Evolutionary conservation across 305 asterid species (phyloP).

Genomic region (Lippia alba): DNA sequence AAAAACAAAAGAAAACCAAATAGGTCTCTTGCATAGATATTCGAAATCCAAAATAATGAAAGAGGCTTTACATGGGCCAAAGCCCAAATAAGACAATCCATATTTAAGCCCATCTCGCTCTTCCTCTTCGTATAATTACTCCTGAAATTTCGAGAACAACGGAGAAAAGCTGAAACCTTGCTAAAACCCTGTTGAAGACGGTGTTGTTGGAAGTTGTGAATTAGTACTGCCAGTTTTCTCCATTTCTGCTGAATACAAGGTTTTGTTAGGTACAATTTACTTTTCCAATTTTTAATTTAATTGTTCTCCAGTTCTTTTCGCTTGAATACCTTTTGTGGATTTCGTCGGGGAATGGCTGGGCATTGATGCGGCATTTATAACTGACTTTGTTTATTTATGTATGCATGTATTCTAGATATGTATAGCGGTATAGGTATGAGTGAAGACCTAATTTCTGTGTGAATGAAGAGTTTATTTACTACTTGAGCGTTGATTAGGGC

Average conservation of each 20-base stretch:
- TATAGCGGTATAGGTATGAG: neutral
- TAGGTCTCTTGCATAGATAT: too few relatives aligned
- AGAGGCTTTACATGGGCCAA: neutral
- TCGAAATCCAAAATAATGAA: too few relatives aligned
- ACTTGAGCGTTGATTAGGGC: neutral
- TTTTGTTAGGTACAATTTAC: conserved; percentile 1
- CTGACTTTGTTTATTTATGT: neutral
- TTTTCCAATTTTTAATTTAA: neutral
- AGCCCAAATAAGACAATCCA: neutral
- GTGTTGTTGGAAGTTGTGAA: neutral
- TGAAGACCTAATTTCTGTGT: neutral
- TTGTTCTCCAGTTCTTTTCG: neutral
- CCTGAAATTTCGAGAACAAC: neutral
- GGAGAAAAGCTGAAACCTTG: neutral
- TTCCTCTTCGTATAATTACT: conserved; percentile 6
- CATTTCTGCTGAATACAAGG: neutral
- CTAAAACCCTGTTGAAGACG: neutral
- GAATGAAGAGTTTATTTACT: neutral
- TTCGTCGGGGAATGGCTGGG: neutral
- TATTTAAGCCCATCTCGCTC: neutral
- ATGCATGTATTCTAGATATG: neutral
- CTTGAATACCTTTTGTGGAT: neutral
- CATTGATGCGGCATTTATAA: neutral
- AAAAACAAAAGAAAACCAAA: too few relatives aligned
- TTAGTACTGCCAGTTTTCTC: neutral